Percentiles rank a stretch among this genome's conserved stretches.
phyloP scores from a whole-genome alignment of 306 rosid genomes.

The Adenanthera pavonina region DNA sequence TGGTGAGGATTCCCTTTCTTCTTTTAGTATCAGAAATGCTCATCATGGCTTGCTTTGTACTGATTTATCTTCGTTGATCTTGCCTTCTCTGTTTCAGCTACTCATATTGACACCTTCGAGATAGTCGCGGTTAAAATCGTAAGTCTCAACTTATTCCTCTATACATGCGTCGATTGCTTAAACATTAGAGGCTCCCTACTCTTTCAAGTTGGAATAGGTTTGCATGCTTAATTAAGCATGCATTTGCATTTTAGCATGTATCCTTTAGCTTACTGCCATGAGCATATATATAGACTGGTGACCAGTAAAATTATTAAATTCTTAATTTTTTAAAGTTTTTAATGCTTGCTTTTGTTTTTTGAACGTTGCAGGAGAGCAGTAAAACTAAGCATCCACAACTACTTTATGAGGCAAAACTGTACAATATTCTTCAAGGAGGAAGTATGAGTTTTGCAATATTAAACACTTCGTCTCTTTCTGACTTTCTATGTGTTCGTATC shows the following conservation, averaged over 20 bases:
- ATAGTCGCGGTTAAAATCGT: slow-evolving; percentile 93
- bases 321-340: background rate
- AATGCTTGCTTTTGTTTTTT: background rate
- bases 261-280: background rate
- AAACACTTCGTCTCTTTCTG: slow-evolving; percentile 1
- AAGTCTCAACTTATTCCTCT: slow-evolving; percentile 38
- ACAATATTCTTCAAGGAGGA: slow-evolving; percentile 92
- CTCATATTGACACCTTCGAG: slow-evolving; percentile 85
- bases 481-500: background rate
- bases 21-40: background rate
- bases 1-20: slow-evolving; percentile 47
- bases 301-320: background rate
- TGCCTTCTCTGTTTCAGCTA: slow-evolving; percentile 61
- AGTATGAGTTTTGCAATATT: slow-evolving; percentile 61
- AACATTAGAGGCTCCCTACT: background rate
- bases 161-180: background rate
- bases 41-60: background rate
- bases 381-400: slow-evolving; percentile 94
- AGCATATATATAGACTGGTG: background rate
- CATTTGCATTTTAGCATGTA: slow-evolving; percentile 13
- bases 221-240: slow-evolving; percentile 18
- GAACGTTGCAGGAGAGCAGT: slow-evolving; percentile 71
- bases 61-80: slow-evolving; percentile 34
- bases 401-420: slow-evolving; percentile 88
- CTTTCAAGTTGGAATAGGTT: slow-evolving; percentile 1